Evolutionary conservation across 2,329 filamentous ascomycete genomes (phyloP), one percentile per base, ranked within the genome.

Genomic region (Fusarium setosum): DNA sequence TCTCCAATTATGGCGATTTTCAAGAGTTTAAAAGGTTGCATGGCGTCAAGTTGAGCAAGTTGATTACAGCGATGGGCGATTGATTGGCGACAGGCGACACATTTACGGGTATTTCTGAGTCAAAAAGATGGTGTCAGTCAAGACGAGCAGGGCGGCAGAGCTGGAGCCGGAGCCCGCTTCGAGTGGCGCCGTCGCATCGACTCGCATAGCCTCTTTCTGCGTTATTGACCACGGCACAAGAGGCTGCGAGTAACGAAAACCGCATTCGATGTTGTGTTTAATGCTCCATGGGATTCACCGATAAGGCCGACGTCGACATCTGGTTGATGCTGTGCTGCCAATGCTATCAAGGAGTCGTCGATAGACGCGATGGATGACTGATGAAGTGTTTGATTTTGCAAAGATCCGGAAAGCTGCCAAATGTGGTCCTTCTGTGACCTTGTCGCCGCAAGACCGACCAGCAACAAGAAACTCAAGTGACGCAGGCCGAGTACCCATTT

Each of bases 351-450:
- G 70, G 71, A 75, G 73, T 71, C 66, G 76, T 74, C 74, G 77
- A 74, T 71, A 73, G 74, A 76, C 69, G 73, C 69, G 72, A 75
- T 73, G 72, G 72, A 74, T 74, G 72, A 74, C 70, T 76, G 77
- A 77, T 73, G 75, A 76, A 76, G 73, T 74, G 72, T 75, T 76
- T 78, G 72, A 77, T 75, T 79, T 63, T 79, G 77, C 71, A 75
- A 68, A 73, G 73, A 74, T 77, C 74, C 75, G 76, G 74, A 76
- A 29, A 75, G 76, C 72, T 78, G 77, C 72, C 74, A 78, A 73
- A 77, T 68, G 72, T 72, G 73, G 74, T 72, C 75, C 75, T 74
- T 76, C 72, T 69, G 74, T 73, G 73, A 76, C 68, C 74, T 72
- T 69, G 75, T 78, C 69, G 75, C 72, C 72, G 74, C 73, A 76